Evolutionary conservation across 23 red algal genomes (phyloP).

Genomic region (Gracilaria caudata): DNA sequence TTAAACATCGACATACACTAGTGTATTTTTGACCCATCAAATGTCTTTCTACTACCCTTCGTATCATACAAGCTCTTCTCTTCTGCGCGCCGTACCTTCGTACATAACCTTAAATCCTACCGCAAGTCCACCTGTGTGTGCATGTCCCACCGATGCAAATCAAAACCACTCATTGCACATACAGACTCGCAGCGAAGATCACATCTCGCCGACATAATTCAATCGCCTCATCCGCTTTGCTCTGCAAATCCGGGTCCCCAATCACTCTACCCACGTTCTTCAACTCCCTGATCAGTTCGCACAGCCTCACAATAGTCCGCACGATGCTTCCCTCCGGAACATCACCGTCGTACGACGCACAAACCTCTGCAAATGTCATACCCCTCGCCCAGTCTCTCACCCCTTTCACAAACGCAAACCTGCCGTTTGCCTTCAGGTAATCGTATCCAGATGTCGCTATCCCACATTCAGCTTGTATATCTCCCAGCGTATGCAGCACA

Average conservation of each 20-base stretch:
- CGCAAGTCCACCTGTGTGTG: background rate
- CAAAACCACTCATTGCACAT: constrained; percentile 58
- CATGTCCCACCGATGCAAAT: too few relatives aligned
- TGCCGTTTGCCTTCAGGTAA: constrained; percentile 64
- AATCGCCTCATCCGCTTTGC: constrained; percentile 67
- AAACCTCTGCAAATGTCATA: constrained; percentile 83
- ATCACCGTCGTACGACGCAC: constrained; percentile 44
- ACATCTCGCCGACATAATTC: constrained; percentile 82
- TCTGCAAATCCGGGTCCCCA: constrained; percentile 75
- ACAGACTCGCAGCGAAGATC: constrained; percentile 96
- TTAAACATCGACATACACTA: too few relatives aligned
- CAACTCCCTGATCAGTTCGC: constrained; percentile 87
- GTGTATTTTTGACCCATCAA: too few relatives aligned
- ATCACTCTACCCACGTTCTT: constrained; percentile 90
- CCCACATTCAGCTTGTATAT: constrained; percentile 85
- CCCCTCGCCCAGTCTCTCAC: constrained; percentile 88
- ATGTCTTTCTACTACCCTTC: too few relatives aligned
- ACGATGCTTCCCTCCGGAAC: constrained; percentile 94
- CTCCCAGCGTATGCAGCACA: constrained; percentile 64
- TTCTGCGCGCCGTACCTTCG: too few relatives aligned
- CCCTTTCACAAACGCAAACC: constrained; percentile 68
- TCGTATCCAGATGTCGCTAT: constrained; percentile 79
- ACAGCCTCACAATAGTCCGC: constrained; percentile 80
- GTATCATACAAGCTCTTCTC: too few relatives aligned
- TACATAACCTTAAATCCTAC: too few relatives aligned